phyloP scores from a whole-genome alignment of 2,329 filamentous ascomycete species.

The Claviceps pusilla region DNA sequence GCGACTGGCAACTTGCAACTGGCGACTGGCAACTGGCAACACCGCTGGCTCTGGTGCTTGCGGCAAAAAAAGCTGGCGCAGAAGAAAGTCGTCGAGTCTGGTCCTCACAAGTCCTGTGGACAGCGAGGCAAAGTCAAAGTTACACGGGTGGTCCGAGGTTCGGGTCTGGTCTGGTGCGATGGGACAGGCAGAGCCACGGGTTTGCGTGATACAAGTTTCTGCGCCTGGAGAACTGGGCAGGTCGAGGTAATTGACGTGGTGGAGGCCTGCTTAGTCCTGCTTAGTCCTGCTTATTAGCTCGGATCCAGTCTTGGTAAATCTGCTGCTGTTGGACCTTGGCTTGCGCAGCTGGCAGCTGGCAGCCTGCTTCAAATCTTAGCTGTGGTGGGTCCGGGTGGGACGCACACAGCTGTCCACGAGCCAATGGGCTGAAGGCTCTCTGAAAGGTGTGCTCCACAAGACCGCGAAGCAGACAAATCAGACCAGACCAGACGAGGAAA shows the following conservation, averaged over 20 bases:
- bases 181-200: conserved; percentile 8
- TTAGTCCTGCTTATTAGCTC: neutral
- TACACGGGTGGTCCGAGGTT: conserved; percentile 11
- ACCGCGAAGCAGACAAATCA: neutral
- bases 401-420: neutral
- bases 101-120: conserved; percentile 5
- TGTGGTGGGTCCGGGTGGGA: neutral
- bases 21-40: conserved; percentile 5
- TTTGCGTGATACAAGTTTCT: conserved; percentile 13
- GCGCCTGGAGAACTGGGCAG: conserved; percentile 6
- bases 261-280: neutral
- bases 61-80: conserved; percentile 6
- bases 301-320: neutral
- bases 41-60: neutral
- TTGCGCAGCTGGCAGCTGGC: neutral
- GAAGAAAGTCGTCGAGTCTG: neutral
- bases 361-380: neutral
- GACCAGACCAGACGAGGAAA: neutral
- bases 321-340: neutral
- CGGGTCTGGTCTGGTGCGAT: conserved; percentile 7
- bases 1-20: conserved; percentile 1
- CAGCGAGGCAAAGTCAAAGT: conserved; percentile 9
- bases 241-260: conserved; percentile 5
- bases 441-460: neutral
- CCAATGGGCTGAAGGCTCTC: neutral